Evolutionary conservation across 345 rosid species (phyloP).

Genomic region (Populus ilicifolia): DNA sequence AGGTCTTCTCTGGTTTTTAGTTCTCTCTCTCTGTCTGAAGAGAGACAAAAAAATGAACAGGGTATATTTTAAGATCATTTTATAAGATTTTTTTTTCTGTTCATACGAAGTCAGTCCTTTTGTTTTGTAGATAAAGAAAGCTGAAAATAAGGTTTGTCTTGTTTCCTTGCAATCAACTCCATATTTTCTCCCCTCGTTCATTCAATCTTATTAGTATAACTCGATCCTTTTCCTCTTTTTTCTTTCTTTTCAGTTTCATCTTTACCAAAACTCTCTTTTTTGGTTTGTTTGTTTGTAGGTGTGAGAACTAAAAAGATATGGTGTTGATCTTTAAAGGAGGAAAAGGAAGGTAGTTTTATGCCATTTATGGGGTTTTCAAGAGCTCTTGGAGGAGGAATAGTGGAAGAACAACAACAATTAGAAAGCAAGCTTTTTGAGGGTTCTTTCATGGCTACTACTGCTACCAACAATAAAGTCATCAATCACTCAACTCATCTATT

Average conservation of each 20-base stretch:
- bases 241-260: slow-evolving; percentile 21
- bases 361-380: slow-evolving; percentile 39
- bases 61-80: slow-evolving; percentile 49
- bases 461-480: slow-evolving; percentile 25
- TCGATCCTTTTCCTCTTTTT: background rate
- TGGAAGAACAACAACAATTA: background rate
- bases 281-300: slow-evolving; percentile 1
- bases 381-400: slow-evolving; percentile 3
- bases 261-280: slow-evolving; percentile 32
- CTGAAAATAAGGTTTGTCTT: slow-evolving; percentile 37
- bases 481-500: slow-evolving; percentile 26
- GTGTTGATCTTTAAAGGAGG: slow-evolving; percentile 29
- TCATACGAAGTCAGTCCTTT: slow-evolving; percentile 20
- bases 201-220: background rate
- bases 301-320: background rate
- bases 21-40: background rate
- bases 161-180: slow-evolving; percentile 32
- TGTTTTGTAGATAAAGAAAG: slow-evolving; percentile 7
- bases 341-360: slow-evolving; percentile 29
- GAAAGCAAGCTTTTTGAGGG: slow-evolving; percentile 13
- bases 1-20: slow-evolving; percentile 11
- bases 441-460: slow-evolving; percentile 41
- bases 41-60: slow-evolving; percentile 32
- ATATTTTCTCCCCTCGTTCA: slow-evolving; percentile 16
- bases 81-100: slow-evolving; percentile 25